Evolutionary conservation across 2,329 filamentous ascomycete species (phyloP).

Genomic region (Bipolaris sorokiniana): DNA sequence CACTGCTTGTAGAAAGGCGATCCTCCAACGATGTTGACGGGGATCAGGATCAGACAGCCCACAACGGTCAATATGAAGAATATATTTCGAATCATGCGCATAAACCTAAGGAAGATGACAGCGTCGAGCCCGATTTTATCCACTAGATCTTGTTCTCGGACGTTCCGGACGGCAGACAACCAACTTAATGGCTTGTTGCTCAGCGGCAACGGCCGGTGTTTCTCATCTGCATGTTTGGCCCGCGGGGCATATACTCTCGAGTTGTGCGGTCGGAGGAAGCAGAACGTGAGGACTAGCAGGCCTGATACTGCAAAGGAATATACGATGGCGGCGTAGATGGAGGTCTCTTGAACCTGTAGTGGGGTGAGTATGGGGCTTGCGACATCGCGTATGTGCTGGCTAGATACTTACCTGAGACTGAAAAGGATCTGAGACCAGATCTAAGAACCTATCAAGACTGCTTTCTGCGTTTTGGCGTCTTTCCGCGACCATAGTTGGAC

Average conservation of each 20-base stretch:
- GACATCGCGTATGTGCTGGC: neutral
- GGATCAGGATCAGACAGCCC: constrained; percentile 78
- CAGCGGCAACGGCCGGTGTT: constrained; percentile 83
- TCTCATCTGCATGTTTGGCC: constrained; percentile 88
- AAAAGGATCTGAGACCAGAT: constrained; percentile 51
- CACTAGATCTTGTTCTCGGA: constrained; percentile 78
- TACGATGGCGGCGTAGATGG: constrained; percentile 79
- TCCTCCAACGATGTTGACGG: constrained; percentile 68
- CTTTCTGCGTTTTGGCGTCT: constrained; percentile 21
- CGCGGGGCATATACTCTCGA: constrained; percentile 92
- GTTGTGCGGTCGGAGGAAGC: constrained; percentile 86
- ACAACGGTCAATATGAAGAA: constrained; percentile 76
- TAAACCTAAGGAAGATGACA: constrained; percentile 84
- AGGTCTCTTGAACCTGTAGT: constrained; percentile 62
- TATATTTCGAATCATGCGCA: constrained; percentile 88
- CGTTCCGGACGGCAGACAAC: constrained; percentile 76
- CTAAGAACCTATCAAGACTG: constrained; percentile 46
- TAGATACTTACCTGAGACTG: constrained; percentile 35
- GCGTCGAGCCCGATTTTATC: constrained; percentile 88
- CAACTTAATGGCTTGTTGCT: constrained; percentile 87
- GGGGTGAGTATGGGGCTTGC: neutral
- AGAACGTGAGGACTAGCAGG: constrained; percentile 80
- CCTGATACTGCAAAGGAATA: constrained; percentile 79
- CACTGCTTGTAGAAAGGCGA: constrained; percentile 41
- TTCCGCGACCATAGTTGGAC: constrained; percentile 17